phyloP scores from a whole-genome alignment of 108 stramenopile genomes.

The Epithemia pelagica region DNA sequence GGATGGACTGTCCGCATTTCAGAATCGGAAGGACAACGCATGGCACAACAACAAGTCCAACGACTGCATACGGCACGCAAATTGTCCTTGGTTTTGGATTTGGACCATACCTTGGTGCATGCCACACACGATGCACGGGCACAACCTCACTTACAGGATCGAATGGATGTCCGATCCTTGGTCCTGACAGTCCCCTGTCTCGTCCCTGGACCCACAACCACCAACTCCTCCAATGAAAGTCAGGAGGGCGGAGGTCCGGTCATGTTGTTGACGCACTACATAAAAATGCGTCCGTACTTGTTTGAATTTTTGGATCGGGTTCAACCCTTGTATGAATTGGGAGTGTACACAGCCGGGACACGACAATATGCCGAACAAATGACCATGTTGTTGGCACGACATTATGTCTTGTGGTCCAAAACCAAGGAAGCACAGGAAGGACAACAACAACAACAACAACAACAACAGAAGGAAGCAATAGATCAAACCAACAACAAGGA shows the following conservation, averaged over 20 bases:
- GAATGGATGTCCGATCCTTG: slow-evolving; percentile 62
- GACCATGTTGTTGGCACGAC: slow-evolving; percentile 64
- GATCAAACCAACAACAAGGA: no score
- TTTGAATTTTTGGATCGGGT: slow-evolving; percentile 60
- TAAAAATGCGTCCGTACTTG: slow-evolving; percentile 77
- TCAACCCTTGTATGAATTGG: slow-evolving; percentile 58
- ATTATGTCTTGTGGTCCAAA: slow-evolving; percentile 41
- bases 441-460: slow-evolving; percentile 12
- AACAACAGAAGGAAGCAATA: no score
- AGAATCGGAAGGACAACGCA: slow-evolving; percentile 45
- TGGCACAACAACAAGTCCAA: slow-evolving; percentile 41
- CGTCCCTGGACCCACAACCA: slow-evolving; percentile 15
- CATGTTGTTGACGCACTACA: slow-evolving; percentile 48
- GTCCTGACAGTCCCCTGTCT: slow-evolving; percentile 36
- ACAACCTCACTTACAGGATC: slow-evolving; percentile 20
- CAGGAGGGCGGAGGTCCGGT: slow-evolving; percentile 9
- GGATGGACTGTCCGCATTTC: slow-evolving; percentile 68
- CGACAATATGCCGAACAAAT: slow-evolving; percentile 84
- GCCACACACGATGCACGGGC: slow-evolving; percentile 77
- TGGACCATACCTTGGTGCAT: slow-evolving; percentile 86
- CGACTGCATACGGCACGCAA: slow-evolving; percentile 40
- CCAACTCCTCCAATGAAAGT: not conserved
- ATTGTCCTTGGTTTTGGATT: slow-evolving; percentile 74
- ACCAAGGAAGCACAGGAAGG: slow-evolving; percentile 19
- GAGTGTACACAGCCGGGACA: slow-evolving; percentile 86